phyloP scores from a whole-genome alignment of 805 yeast genomes.

The Yarrowia osloensis region DNA sequence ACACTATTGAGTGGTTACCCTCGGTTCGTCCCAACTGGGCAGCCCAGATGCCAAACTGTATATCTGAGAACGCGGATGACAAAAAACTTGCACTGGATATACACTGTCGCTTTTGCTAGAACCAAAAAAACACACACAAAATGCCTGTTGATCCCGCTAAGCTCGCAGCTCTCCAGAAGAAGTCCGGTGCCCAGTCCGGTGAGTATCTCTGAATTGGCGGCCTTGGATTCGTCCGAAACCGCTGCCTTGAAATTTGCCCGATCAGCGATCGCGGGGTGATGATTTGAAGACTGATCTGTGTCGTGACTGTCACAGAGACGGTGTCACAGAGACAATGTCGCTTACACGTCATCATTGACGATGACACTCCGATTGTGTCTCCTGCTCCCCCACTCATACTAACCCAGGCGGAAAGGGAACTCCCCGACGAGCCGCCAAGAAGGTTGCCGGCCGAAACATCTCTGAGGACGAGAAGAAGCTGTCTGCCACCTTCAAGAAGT shows the following conservation, averaged over 20 bases:
- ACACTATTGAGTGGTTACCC: neutral
- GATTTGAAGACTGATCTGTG: no score
- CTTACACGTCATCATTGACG: no score
- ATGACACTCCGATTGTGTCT: no score
- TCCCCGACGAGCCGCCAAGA: conserved; percentile 91
- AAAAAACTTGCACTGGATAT: conserved; percentile 12
- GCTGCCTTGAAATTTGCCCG: neutral
- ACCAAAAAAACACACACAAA: conserved; percentile 17
- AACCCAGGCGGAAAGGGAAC: conserved; percentile 71
- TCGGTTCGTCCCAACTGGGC: conserved; percentile 24
- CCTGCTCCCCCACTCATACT: conserved; percentile 35
- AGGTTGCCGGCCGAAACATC: conserved; percentile 53
- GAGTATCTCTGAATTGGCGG: neutral
- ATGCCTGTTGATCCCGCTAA: conserved; percentile 32
- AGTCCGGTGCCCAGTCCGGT: conserved; percentile 41
- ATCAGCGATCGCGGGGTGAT: neutral
- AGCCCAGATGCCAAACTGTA: conserved; percentile 25
- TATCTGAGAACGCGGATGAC: conserved; percentile 17
- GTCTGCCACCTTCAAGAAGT: conserved; percentile 83
- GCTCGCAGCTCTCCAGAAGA: conserved; percentile 51
- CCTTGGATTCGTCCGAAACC: neutral
- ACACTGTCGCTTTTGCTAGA: conserved; percentile 3
- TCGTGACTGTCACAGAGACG: neutral
- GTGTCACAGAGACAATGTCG: neutral
- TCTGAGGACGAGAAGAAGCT: conserved; percentile 84